These are phyloP conservation scores for Bipolaris victoriae DNA, from an alignment of 2,329 filamentous ascomycete genomes.

Conservation along the genomic window DNA sequence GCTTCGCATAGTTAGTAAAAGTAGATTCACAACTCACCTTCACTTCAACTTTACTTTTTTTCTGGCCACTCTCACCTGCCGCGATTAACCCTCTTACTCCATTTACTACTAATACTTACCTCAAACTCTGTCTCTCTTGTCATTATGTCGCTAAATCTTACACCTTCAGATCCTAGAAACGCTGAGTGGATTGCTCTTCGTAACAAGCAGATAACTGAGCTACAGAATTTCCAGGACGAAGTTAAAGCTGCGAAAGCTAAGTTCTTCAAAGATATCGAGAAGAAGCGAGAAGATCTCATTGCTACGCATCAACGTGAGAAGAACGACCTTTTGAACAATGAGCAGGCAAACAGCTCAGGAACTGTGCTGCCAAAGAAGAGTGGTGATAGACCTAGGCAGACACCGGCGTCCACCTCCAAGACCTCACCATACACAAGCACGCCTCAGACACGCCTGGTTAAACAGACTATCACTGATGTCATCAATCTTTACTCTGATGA, in stretches of 20 bases:
- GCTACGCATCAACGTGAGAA: slow-evolving; percentile 16
- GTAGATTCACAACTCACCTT: background rate
- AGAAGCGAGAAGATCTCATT: background rate
- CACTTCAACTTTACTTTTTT: background rate
- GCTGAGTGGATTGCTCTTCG: slow-evolving; percentile 9
- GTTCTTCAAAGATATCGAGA: slow-evolving; percentile 2
- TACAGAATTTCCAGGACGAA: background rate
- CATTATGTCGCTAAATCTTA: background rate
- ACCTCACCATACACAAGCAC: background rate
- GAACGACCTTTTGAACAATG: slow-evolving; percentile 12
- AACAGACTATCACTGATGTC: background rate
- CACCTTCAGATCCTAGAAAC: background rate
- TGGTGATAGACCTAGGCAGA: background rate
- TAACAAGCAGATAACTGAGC: slow-evolving; percentile 3
- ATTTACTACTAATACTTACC: background rate
- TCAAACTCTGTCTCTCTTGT: background rate
- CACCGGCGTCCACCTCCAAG: background rate
- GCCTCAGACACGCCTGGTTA: too few relatives aligned
- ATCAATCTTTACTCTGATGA: slow-evolving; percentile 22
- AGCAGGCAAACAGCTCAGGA: background rate
- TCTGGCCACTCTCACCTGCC: too few relatives aligned
- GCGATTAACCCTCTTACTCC: background rate
- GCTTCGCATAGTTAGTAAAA: background rate
- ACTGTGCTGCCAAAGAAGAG: background rate
- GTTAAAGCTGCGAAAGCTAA: background rate